Conservation (phyloP, 2,329 filamentous ascomycete genomes). For the Colletotrichum sp. region DNA sequence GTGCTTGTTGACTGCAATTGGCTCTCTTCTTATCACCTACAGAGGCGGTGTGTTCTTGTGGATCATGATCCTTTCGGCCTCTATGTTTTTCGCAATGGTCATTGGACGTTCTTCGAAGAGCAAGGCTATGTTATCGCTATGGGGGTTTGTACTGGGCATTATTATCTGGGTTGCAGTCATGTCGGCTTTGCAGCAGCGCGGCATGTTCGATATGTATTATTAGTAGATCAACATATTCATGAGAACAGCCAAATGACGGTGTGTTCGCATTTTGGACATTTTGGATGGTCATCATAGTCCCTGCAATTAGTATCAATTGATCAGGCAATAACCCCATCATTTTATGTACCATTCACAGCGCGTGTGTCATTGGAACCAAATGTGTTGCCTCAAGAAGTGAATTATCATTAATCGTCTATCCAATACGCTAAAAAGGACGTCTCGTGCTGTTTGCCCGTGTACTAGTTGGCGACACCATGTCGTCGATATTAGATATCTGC, state of each 20-base stretch:
- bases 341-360: not conserved
- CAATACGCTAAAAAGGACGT: constrained; percentile 9
- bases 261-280: not conserved
- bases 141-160: not conserved
- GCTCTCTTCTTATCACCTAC: not conserved
- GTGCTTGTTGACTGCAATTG: not conserved
- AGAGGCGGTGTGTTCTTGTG: not conserved
- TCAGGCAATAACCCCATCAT: not conserved
- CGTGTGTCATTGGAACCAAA: too few relatives aligned
- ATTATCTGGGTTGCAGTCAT: not conserved
- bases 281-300: not conserved
- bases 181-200: not conserved
- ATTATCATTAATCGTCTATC: constrained; percentile 21
- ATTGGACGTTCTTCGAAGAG: not conserved
- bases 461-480: constrained; percentile 8
- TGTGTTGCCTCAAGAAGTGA: constrained; percentile 3
- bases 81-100: not conserved
- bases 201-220: not conserved
- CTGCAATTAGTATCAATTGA: not conserved
- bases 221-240: not conserved
- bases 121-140: not conserved
- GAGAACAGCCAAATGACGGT: not conserved
- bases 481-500: not conserved
- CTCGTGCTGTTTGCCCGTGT: constrained; percentile 5
- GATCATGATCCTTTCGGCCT: not conserved